Percentiles rank a stretch among this genome's conserved stretches.
Conservation (phyloP, 352 stramenopile species). For the Phytophthora hybrid region DNA sequence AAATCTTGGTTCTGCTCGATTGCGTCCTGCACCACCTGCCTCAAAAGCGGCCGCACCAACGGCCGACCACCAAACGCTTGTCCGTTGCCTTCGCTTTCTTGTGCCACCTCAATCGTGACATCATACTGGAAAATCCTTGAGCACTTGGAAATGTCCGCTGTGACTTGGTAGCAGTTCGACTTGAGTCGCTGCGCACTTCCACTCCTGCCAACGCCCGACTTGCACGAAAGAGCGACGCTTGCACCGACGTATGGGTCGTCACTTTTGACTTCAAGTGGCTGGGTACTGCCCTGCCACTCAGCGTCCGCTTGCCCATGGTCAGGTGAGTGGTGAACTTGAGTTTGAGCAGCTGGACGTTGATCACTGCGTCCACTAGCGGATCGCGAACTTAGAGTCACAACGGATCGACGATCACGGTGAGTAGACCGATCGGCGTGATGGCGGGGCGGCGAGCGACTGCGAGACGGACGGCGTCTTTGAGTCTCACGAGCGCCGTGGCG, state of each 20-base stretch:
- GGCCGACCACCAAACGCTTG: neutral
- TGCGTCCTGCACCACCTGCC: neutral
- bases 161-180: neutral
- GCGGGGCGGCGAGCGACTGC: neutral
- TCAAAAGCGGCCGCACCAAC: neutral
- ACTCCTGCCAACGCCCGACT: neutral
- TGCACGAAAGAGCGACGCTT: neutral
- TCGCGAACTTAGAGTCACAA: neutral
- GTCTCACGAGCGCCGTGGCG: neutral
- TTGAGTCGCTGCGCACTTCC: neutral
- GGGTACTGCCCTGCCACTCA: neutral
- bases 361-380: neutral
- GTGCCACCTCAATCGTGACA: neutral
- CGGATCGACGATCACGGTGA: neutral
- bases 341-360: neutral
- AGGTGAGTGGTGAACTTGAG: too few relatives aligned
- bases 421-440: neutral
- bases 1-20: neutral
- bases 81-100: neutral
- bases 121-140: neutral
- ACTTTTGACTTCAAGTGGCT: neutral
- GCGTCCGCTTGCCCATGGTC: neutral
- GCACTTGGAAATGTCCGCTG: neutral
- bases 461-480: neutral
- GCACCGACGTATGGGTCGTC: neutral